Base-by-base conservation (phyloP, 805 yeast genomes). In the Novakomyces olei region DNA sequence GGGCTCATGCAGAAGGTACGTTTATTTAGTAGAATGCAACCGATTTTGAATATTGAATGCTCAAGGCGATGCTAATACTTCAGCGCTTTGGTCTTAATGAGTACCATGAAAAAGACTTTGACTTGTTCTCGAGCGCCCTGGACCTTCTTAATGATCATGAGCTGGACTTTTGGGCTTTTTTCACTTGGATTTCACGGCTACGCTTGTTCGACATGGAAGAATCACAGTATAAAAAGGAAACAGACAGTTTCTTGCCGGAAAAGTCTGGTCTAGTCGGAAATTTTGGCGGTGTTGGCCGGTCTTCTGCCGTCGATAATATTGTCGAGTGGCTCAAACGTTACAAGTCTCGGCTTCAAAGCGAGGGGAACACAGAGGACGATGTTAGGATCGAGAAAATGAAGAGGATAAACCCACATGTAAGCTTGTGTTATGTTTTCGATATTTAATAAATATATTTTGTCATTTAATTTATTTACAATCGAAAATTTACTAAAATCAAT, bases 161-260 rank as follows among this genome's bases (percentile, higher is more conserved):
- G 43, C 58, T 79, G 29, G 94, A 81, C 46, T 88, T 69, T 53
- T 81, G 81, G 49, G 62, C 63, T 40, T 81, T 83, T 46, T 85
- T 85, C 52, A 55, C 74, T 9, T 54, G 50, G 8, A 54, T 85
- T 27, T 83, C 75, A 42, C 46, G 57, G 1, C 46, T 62, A 9
- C 45, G 58, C 3, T 50, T 68, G 5, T 50, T 58, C 34, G 54
- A 53, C 36, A 10, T 22, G 25, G 9, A 10, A 10, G 25, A 22
- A 10, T 10, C 9, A 3, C n/a, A 22, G 3, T 22, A 10, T 3
- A 3, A 3, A 3, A 10, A 22, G 25, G 25, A 10, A 10, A 12
- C 25, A 3, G 9, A 10, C 25, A 22, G 12, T 2, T 10, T 22
- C 25, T 12, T 22, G 3, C 25, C 25, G 25, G 12, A 10, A 2